phyloP scores from a whole-genome alignment of 768 basidiomycete species.

The Collybia nuda region DNA sequence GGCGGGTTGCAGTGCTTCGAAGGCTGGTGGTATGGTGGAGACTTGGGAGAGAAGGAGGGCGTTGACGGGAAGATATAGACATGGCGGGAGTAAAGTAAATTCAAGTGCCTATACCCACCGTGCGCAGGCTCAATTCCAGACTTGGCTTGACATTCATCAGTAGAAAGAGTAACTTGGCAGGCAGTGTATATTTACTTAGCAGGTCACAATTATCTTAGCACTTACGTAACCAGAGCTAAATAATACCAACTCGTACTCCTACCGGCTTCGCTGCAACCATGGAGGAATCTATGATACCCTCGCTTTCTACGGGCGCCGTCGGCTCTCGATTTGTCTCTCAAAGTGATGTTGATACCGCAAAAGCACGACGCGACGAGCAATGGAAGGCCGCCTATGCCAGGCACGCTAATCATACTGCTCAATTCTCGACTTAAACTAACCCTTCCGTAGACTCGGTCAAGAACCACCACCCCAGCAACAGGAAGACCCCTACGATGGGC shows the following conservation, averaged over 20 bases:
- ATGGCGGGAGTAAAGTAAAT: constrained; percentile 11
- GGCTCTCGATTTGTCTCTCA: constrained; percentile 86
- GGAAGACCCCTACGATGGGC: constrained; percentile 79
- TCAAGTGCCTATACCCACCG: too few species aligned
- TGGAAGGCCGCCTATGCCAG: constrained; percentile 91
- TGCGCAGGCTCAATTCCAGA: too few species aligned
- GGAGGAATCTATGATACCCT: constrained; percentile 68
- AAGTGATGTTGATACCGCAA: constrained; percentile 73
- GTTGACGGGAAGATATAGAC: constrained; percentile 32
- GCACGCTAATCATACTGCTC: constrained; percentile 28
- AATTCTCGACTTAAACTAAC: background rate
- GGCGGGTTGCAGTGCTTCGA: constrained; percentile 25
- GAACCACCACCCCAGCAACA: constrained; percentile 76
- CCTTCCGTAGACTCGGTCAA: constrained; percentile 63
- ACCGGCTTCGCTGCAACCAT: constrained; percentile 30
- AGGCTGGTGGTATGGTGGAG: constrained; percentile 30
- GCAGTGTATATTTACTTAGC: too few species aligned
- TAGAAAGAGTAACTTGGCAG: too few species aligned
- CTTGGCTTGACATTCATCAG: too few species aligned
- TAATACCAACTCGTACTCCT: background rate
- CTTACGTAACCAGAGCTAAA: too few species aligned
- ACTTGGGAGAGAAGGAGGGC: constrained; percentile 32
- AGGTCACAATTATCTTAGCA: too few species aligned
- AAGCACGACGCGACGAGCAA: constrained; percentile 72
- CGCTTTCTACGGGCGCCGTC: constrained; percentile 68